Evolutionary conservation across 768 basidiomycete genomes (phyloP).

Genomic region (Boletus bicolor): DNA sequence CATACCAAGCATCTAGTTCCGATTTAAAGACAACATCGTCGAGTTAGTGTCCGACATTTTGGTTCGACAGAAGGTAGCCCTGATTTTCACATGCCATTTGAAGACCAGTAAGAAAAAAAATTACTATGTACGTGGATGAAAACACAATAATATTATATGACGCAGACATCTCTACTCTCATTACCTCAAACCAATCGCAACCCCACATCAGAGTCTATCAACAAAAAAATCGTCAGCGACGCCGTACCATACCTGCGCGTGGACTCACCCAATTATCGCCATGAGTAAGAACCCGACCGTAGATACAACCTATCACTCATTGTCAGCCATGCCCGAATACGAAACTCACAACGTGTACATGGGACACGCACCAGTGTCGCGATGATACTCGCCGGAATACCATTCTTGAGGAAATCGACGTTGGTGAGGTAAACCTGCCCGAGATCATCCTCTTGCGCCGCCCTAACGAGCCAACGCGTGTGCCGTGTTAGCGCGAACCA

Average conservation of each 20-base stretch:
- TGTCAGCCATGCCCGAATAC: background rate
- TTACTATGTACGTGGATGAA: background rate
- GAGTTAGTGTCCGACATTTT: background rate
- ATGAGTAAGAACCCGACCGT: constrained; percentile 19
- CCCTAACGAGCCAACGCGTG: constrained; percentile 40
- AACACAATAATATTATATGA: background rate
- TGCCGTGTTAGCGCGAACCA: background rate
- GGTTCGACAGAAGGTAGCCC: background rate
- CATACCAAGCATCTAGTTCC: background rate
- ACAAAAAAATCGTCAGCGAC: background rate
- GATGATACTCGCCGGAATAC: constrained; percentile 90
- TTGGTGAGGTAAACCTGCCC: constrained; percentile 84
- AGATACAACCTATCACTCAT: constrained; percentile 13
- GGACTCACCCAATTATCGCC: constrained; percentile 14
- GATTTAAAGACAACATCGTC: background rate
- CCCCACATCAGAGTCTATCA: constrained; percentile 3
- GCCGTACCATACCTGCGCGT: background rate
- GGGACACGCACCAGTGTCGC: constrained; percentile 60
- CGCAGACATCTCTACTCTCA: background rate
- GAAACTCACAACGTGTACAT: background rate
- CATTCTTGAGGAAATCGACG: constrained; percentile 89
- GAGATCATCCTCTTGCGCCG: constrained; percentile 92
- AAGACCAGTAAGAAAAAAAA: background rate
- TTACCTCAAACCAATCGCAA: background rate
- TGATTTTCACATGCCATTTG: background rate